Base-by-base conservation (phyloP, 176 grass and related monocot genomes). In the Raddia guianensis region DNA sequence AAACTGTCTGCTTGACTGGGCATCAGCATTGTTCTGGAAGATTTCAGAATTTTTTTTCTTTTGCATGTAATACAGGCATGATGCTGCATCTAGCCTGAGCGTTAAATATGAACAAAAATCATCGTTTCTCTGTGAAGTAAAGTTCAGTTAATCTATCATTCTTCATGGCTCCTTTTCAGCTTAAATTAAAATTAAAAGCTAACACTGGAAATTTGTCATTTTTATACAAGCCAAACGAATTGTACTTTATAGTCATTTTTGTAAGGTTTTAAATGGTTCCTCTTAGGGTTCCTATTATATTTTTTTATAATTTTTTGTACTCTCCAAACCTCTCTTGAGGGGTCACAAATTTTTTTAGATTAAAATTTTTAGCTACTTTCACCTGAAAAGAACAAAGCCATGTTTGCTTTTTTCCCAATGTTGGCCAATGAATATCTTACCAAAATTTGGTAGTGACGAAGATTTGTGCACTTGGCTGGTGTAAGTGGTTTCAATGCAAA, bases 71-170 rank as follows among this genome's bases (percentile, higher is more conserved):
- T 63, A 47, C 0, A 19, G 0, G 13, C 34, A 21, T 49, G 6
- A 19, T 62, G 74, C 43, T 77, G 44, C 27, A 40, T 62, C 79
- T 32, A 82, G 32, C n/a, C 11, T 27, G 45, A 9, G 16, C 15
- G 18, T 37, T 61, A 19, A 81, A 62, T 72, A 72, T 83, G 19
- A 11, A 67, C 20, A 46, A 65, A 82, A 63, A 14, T 12, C 5
- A 54, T 7, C 3, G 44, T 68, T 84, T 56, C 60, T 10, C 57
- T 76, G 77, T 80, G 37, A 54, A 63, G 3, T 50, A 64, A 52
- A 44, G 47, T 74, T 82, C 60, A 10, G 40, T 80, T 43, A 16
- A 44, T n/a, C 74, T 66, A n/a, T 18, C 47, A 40, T 44, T 66
- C 18, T 75, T 57, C 34, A n/a, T 75, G 37, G 12, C 34, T 74